These are phyloP conservation scores for Puccinia horiana DNA, from an alignment of 1,284 basidiomycete genomes.

Conservation along the genomic window DNA sequence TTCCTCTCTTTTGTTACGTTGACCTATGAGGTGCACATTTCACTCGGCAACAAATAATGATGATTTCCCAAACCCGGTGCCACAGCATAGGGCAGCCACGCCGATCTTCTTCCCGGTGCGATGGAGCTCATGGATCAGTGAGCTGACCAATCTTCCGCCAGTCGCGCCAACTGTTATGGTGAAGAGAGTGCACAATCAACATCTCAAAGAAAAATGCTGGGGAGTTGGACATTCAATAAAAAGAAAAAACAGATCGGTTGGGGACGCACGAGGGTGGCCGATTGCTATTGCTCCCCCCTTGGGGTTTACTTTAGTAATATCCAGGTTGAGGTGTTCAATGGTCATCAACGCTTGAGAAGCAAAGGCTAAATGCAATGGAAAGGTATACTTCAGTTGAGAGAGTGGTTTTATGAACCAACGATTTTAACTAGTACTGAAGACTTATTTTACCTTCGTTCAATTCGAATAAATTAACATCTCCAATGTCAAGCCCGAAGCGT, in stretches of 20 bases:
- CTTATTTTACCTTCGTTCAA: conserved; percentile 54
- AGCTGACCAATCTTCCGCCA: conserved; percentile 56
- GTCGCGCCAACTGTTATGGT: conserved; percentile 54
- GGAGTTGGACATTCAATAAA: neutral
- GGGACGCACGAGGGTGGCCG: conserved; percentile 54
- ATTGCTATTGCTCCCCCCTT: conserved; percentile 58
- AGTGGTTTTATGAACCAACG: neutral
- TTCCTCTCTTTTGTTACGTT: neutral
- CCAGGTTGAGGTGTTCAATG: conserved; percentile 54
- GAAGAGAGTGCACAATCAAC: neutral
- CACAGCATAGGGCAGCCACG: conserved; percentile 57
- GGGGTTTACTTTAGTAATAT: conserved; percentile 55
- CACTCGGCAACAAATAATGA: conserved; percentile 56
- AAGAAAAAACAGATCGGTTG: neutral
- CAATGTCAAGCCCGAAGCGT: conserved; percentile 53
- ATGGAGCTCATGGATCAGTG: conserved; percentile 55
- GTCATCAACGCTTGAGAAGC: conserved; percentile 56
- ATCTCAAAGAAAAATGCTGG: neutral
- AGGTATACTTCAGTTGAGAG: neutral
- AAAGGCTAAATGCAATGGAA: conserved; percentile 52
- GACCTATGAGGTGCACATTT: neutral
- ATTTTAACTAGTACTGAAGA: neutral
- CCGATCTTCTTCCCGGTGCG: conserved; percentile 55
- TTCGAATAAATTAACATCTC: conserved; percentile 57
- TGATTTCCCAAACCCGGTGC: conserved; percentile 56